Evolutionary conservation across 768 basidiomycete genomes (phyloP), one percentile per base, ranked within the genome.

Genomic region (Lentinula boryana): DNA sequence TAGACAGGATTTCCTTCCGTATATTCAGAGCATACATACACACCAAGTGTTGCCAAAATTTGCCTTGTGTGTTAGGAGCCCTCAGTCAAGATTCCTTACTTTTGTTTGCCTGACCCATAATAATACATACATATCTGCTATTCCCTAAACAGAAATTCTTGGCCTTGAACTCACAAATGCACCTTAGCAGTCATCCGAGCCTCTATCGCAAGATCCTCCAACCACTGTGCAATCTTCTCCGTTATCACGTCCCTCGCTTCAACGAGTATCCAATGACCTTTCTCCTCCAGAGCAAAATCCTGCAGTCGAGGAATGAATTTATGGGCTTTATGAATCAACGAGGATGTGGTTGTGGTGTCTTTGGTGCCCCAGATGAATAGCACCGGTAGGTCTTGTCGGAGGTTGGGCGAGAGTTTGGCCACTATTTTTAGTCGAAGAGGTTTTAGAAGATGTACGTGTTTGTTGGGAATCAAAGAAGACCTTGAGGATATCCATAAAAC

Each of bases 191-290:
- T 8, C 46, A n/a, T 8, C 12, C 12, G 46, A 23, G 18, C 18
- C 21, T 48, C 46, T 18, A 48, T 10, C 12, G 21, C 70, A 53
- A 78, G 63, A 18, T 70, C 68, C 48, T 71, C 69, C 13, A 85
- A 68, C 84, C 83, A 86, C 43, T 70, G 69, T 5, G 75, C 58
- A n/a, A 85, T 73, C 50, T 66, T 76, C 6, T 79, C 67, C 1
- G 81, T 82, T 35, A 90, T 75, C 27, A 76, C 75, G 48, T 87
- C 80, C 38, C 78, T 77, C 23, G 82, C 81, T 65, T 90, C 83
- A 1, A 85, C 60, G 84, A 88, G 79, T 1, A 91, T 51, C 88
- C 89, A 91, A 67, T 90, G 89, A 1, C 87, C 86, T 27, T 69
- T 73, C 9, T 77, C 83, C 53, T 85, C 78, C 9, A 89, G 60